Base-by-base conservation (phyloP, 768 basidiomycete species). In the Glaciozyma antarctica region DNA sequence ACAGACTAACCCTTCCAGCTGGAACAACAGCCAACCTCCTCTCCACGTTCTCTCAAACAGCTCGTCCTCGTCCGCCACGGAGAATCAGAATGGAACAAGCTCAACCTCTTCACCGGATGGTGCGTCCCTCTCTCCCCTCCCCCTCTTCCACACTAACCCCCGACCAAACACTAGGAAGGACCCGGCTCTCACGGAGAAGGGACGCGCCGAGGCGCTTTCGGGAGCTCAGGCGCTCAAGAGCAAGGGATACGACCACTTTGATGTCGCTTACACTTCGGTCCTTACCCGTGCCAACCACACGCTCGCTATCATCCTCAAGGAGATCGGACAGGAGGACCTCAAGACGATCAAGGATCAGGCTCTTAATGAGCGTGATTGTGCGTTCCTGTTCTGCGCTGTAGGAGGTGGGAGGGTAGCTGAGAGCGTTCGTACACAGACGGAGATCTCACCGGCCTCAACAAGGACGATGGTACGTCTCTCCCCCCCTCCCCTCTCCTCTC, bases 251-350 rank as follows among this genome's bases (percentile, higher is more conserved):
- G 64, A 63, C 45, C 24, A 69, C 24, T 73, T 64, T 49, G 70
- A 73, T 59, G 62, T 73, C 24, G 73, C 73, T 44, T 73, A 61
- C 67, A 69, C 73, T 28, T 73, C 73, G 30, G 73, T 63, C 63
- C 69, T 73, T 38, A 62, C 64, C 56, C 66, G 73, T 41, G 73
- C 73, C 44, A 72, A 73, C 69, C 45, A 70, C 54, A 73, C 73
- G 19, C 66, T 72, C 58, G 68, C 47, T n/a, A 73, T 73, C 71
- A 73, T 73, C 67, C 71, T 72, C 62, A 69, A 72, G 62, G 73
- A 73, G 69, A 72, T 72, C n/a, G 69, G 64, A 6, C 69, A 72
- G 64, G 60, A 63, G 55, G 69, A 52, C 24, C 63, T 73, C 43
- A 54, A 61, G 60, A 69, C 54, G 24, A 32, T 48, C 63, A 71